phyloP scores from a whole-genome alignment of 805 yeast genomes.

The Candida odintsovae region DNA sequence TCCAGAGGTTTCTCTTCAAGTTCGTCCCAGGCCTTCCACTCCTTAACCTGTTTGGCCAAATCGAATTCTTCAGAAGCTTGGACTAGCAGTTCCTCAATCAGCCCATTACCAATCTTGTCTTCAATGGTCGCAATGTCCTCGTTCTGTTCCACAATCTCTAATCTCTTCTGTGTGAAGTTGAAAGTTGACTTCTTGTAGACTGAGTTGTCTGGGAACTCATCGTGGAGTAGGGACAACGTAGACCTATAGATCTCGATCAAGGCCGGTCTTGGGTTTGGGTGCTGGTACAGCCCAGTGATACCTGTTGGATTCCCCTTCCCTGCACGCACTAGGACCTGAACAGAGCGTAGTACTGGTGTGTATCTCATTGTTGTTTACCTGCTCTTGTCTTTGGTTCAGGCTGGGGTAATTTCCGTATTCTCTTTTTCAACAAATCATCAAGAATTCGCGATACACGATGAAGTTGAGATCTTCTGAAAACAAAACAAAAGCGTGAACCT shows the following conservation, averaged over 20 bases:
- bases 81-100: constrained; percentile 74
- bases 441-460: not conserved
- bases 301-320: constrained; percentile 74
- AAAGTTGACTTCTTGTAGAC: constrained; percentile 73
- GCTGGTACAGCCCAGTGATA: constrained; percentile 68
- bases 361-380: constrained; percentile 27
- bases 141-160: constrained; percentile 55
- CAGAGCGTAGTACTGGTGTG: constrained; percentile 22
- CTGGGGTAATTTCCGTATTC: not conserved
- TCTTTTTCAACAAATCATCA: not conserved
- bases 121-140: constrained; percentile 65
- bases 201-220: constrained; percentile 64
- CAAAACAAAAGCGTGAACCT: not conserved
- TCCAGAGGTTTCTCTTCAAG: constrained; percentile 72
- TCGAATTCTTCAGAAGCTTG: constrained; percentile 80
- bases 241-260: constrained; percentile 63
- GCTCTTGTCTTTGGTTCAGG: not conserved
- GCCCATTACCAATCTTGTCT: constrained; percentile 70
- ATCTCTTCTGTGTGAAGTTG: constrained; percentile 63
- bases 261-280: constrained; percentile 82
- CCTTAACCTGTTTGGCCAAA: constrained; percentile 61
- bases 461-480: too few relatives aligned
- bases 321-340: constrained; percentile 51
- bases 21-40: constrained; percentile 73
- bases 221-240: constrained; percentile 53